These are phyloP conservation scores for Drechslerella stenobrocha DNA, from an alignment of 2,329 filamentous ascomycete species.

Conservation along the genomic window DNA sequence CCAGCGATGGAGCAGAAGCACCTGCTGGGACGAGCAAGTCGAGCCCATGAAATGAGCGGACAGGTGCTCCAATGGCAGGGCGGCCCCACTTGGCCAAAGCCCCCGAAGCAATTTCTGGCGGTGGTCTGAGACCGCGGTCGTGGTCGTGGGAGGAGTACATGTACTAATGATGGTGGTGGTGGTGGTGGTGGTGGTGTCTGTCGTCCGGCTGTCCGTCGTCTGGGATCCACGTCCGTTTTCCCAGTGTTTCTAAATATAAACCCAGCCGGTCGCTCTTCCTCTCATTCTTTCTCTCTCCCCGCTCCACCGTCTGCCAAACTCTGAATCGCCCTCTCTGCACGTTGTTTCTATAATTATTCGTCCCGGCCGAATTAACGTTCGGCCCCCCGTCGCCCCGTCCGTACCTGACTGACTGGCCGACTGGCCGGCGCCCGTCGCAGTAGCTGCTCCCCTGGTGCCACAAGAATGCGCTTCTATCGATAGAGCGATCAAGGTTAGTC, in stretches of 20 bases:
- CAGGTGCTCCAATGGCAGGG: conserved; percentile 25
- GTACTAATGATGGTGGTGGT: too few relatives aligned
- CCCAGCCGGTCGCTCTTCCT: conserved; percentile 45
- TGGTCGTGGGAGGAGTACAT: too few relatives aligned
- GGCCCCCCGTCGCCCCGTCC: conserved; percentile 25
- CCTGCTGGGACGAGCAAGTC: conserved; percentile 45
- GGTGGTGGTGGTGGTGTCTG: too few relatives aligned
- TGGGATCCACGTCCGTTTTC: neutral
- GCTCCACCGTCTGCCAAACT: conserved; percentile 48
- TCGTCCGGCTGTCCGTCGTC: too few relatives aligned
- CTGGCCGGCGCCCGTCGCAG: conserved; percentile 34
- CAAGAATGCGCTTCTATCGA: conserved; percentile 45
- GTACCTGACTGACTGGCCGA: conserved; percentile 45
- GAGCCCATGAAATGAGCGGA: conserved; percentile 42
- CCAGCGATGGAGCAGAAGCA: conserved; percentile 1
- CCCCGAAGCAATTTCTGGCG: conserved; percentile 47
- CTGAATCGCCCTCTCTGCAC: conserved; percentile 46
- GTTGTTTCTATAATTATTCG: conserved; percentile 47
- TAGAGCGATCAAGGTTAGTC: conserved; percentile 47
- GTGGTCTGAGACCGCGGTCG: conserved; percentile 48
- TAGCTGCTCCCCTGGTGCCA: conserved; percentile 30
- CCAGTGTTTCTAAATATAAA: conserved; percentile 49
- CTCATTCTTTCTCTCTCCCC: conserved; percentile 43
- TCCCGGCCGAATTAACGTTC: conserved; percentile 40
- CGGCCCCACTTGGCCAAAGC: conserved; percentile 38